These are phyloP conservation scores for Friedmanniomyces endolithicus DNA, from an alignment of 495 filamentous ascomycete species.

Conservation along the genomic window DNA sequence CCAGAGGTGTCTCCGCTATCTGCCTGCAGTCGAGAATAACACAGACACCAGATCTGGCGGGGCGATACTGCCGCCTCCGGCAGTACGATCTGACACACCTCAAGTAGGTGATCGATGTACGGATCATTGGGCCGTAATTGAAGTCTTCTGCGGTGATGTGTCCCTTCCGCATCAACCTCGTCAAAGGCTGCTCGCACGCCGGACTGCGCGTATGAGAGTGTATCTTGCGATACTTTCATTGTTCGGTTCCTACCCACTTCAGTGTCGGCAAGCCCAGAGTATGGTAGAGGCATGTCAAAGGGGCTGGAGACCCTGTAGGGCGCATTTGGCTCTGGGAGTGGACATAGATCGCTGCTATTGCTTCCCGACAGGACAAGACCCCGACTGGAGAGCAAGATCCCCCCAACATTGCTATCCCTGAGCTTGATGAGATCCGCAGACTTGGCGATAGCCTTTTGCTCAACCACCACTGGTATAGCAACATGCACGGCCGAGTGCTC, in stretches of 20 bases:
- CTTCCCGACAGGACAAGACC: conserved; percentile 1
- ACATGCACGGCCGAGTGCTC: not conserved
- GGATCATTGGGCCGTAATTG: conserved; percentile 5
- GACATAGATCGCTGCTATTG: not conserved
- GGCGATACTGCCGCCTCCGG: not conserved
- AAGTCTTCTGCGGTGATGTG: conserved; percentile 15
- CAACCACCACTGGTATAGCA: not conserved
- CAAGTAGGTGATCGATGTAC: conserved; percentile 1
- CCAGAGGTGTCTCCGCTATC: not conserved
- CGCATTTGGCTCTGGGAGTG: not conserved
- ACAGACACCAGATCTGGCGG: conserved; percentile 9
- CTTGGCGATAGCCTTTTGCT: not conserved
- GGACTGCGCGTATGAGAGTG: not conserved
- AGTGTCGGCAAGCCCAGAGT: not conserved
- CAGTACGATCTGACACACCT: conserved; percentile 12
- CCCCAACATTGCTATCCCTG: not conserved
- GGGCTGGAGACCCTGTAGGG: not conserved
- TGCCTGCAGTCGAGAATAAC: conserved; percentile 5
- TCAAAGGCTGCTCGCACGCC: conserved; percentile 8
- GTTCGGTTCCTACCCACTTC: conserved; percentile 13
- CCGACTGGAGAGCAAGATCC: not conserved
- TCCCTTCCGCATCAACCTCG: conserved; percentile 6
- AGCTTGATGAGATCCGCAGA: not conserved
- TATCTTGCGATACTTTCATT: not conserved
- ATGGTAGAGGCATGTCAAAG: not conserved